Base-by-base conservation (phyloP, 2,329 filamentous ascomycete genomes). In the Aureobasidium pullulans region DNA sequence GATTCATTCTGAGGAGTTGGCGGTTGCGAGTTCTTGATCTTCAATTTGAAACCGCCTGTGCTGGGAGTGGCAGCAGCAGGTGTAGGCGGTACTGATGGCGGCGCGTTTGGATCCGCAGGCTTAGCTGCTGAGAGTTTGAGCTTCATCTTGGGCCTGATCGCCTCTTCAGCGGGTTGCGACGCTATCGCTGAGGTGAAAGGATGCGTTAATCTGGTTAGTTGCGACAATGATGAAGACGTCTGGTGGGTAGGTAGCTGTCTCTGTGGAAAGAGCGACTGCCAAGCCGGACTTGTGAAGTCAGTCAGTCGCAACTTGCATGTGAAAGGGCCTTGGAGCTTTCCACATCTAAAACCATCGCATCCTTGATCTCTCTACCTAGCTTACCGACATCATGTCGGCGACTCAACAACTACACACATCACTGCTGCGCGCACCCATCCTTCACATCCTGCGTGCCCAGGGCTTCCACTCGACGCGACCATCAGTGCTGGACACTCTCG, bases 361-460 rank as follows among this genome's bases (percentile, higher is more conserved):
- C 31, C 34, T 31, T 37, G 47, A 8, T 39, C 39, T 37, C 34
- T 34, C 15, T n/a, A 2, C 19, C 34, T 19, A 11, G 15, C n/a
- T 44, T 16, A 28, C 37, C 49, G 36, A 54, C 37, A 31, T 36
- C 15, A 62, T 63, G 60, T 61, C 63, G 23, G 53, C 62, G 9
- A 47, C 59, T 28, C 66, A 68, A 60, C 68, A 69, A 62, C 77
- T 88, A 50, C 82, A 87, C 75, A 87, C 90, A 73, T 87, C 89
- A 62, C 86, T 96, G 64, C 81, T 97, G 60, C 90, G 91, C 43
- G 93, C 93, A 1, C 86, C 87, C 49, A 84, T 96, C 62, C 84
- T 97, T 60, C 91, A 96, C 74, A 93, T 96, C 68, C 84, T 97
- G 54, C 90, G 93, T 69, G 90, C 92, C 32, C 87, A 90, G 28